Conservation (phyloP, 805 yeast genomes). For the Yarrowia deformans region DNA sequence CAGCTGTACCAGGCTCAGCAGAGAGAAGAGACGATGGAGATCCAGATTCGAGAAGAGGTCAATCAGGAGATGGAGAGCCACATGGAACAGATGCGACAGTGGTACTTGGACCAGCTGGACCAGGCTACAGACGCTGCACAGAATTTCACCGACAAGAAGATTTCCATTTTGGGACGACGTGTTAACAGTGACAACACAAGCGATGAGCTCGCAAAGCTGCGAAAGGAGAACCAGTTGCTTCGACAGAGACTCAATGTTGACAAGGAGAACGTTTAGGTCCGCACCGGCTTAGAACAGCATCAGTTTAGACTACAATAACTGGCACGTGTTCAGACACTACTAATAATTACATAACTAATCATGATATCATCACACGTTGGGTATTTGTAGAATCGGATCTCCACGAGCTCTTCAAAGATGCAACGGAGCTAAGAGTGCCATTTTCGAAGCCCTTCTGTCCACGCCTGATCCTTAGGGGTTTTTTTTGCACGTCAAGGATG, state of each 20-base stretch:
- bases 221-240: constrained; percentile 28
- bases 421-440: too few species aligned
- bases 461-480: too few species aligned
- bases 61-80: constrained; percentile 48
- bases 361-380: background rate
- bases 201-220: constrained; percentile 15
- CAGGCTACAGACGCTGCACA: constrained; percentile 41
- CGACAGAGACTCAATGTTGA: constrained; percentile 7
- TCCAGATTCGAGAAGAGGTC: constrained; percentile 46
- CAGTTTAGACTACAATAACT: too few species aligned
- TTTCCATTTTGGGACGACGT: constrained; percentile 41
- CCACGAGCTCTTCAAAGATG: too few species aligned
- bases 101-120: constrained; percentile 44
- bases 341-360: constrained; percentile 18
- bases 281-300: background rate
- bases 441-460: too few species aligned
- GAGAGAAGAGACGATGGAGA: constrained; percentile 43
- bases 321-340: constrained; percentile 1
- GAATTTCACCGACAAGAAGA: constrained; percentile 44
- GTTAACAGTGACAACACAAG: constrained; percentile 16
- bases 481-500: too few species aligned
- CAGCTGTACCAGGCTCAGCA: constrained; percentile 30
- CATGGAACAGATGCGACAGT: constrained; percentile 46
- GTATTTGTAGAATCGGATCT: too few species aligned
- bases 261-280: constrained; percentile 14